Percentiles rank a stretch among this genome's conserved stretches.
Evolutionary conservation across 2,329 filamentous ascomycete genomes (phyloP).

Genomic region (Diaporthe ampelina): DNA sequence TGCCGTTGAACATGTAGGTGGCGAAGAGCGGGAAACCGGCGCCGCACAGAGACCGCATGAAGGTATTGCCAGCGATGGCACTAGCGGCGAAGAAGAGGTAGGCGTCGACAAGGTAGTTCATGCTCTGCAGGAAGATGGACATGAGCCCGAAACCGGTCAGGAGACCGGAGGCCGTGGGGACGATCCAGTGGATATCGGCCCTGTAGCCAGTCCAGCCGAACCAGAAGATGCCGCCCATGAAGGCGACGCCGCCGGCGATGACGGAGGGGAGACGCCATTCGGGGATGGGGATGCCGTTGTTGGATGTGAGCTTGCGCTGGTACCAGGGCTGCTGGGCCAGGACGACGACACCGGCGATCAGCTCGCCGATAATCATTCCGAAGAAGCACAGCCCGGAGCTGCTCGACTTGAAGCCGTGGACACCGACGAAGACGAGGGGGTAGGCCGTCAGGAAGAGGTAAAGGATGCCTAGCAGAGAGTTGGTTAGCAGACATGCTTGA

Average conservation of each 20-base stretch:
- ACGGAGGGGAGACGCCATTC: constrained; percentile 77
- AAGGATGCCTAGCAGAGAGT: constrained; percentile 63
- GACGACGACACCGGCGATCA: constrained; percentile 76
- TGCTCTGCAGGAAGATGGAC: constrained; percentile 83
- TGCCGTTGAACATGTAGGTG: constrained; percentile 75
- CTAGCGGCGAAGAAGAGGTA: constrained; percentile 82
- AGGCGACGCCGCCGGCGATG: constrained; percentile 71
- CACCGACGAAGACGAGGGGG: constrained; percentile 80
- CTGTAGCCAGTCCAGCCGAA: constrained; percentile 80
- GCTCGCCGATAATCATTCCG: constrained; percentile 82
- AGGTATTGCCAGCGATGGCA: constrained; percentile 85
- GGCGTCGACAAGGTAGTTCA: constrained; percentile 87
- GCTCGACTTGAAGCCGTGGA: constrained; percentile 79
- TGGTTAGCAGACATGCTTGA: constrained; percentile 1
- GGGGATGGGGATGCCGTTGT: constrained; percentile 74
- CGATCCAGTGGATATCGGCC: constrained; percentile 72
- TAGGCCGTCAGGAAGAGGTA: constrained; percentile 92
- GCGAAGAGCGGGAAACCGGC: constrained; percentile 86
- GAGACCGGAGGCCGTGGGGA: constrained; percentile 72
- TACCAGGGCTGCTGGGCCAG: constrained; percentile 76
- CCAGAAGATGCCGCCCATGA: constrained; percentile 79
- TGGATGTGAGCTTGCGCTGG: constrained; percentile 75
- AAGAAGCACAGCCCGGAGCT: constrained; percentile 85
- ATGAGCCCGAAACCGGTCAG: constrained; percentile 82
- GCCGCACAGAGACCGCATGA: constrained; percentile 83